phyloP scores from a whole-genome alignment of 2,329 filamentous ascomycete genomes.

The Ceratocystiopsis sp. region DNA sequence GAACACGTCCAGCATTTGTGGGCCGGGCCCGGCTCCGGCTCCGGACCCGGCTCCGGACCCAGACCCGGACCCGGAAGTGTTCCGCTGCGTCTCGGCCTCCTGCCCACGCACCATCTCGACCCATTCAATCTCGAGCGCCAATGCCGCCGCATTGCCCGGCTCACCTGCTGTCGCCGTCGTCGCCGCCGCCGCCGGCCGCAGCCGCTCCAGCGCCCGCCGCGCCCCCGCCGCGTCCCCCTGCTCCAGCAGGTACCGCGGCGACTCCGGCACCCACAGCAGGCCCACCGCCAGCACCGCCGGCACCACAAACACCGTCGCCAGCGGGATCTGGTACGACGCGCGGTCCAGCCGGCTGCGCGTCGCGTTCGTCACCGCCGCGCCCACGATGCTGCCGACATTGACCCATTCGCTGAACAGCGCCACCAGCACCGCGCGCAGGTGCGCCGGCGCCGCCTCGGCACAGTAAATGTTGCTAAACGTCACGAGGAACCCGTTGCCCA shows the following conservation, averaged over 20 bases:
- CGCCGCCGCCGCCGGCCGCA: slow-evolving; percentile 17
- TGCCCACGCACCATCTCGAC: slow-evolving; percentile 22
- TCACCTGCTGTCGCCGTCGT: no score
- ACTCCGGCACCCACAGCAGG: slow-evolving; percentile 28
- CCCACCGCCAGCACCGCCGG: slow-evolving; percentile 14
- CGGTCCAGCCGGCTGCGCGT: slow-evolving; percentile 5
- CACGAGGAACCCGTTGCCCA: slow-evolving; percentile 26
- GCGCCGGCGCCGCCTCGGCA: slow-evolving; percentile 28
- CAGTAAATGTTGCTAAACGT: slow-evolving; percentile 30
- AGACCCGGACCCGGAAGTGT: no score
- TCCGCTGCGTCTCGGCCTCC: slow-evolving; percentile 21
- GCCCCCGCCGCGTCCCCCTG: slow-evolving; percentile 14
- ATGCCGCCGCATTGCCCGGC: no score
- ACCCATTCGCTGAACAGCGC: slow-evolving; percentile 10
- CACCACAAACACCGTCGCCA: slow-evolving; percentile 8
- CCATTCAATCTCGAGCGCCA: slow-evolving; percentile 23
- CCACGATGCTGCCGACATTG: slow-evolving; percentile 9
- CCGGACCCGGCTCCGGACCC: no score
- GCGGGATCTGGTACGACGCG: slow-evolving; percentile 9
- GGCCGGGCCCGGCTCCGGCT: no score
- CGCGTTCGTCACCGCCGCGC: slow-evolving; percentile 6
- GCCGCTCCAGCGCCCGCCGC: slow-evolving; percentile 13
- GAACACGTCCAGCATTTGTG: slow-evolving; percentile 24
- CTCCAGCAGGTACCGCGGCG: slow-evolving; percentile 25
- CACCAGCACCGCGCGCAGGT: slow-evolving; percentile 14